Evolutionary conservation across 306 rosid species (phyloP).

Genomic region (Urtica urens): DNA sequence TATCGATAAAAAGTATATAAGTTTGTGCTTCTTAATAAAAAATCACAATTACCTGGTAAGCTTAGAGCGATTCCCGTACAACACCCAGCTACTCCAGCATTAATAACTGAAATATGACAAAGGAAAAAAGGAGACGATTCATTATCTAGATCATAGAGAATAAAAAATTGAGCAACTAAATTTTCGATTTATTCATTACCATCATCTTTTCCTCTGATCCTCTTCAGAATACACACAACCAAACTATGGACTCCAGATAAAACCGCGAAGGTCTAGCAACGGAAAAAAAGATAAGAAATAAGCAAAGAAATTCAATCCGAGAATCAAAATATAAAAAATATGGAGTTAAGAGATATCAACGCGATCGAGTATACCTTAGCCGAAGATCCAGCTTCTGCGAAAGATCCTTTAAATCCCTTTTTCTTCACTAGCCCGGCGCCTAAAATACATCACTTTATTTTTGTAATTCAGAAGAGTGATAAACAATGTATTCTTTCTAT

Average conservation of each 20-base stretch:
- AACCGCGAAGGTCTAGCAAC: constrained; percentile 82
- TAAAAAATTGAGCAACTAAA: not conserved
- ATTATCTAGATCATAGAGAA: no score
- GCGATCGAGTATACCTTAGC: constrained; percentile 51
- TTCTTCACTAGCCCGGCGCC: constrained; percentile 85
- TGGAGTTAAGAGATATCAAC: no score
- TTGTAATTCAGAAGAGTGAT: no score
- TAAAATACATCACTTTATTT: constrained; percentile 32
- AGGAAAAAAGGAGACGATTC: no score
- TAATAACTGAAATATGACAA: constrained; percentile 75
- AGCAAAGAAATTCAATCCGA: not conserved
- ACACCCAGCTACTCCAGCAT: constrained; percentile 97
- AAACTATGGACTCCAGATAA: constrained; percentile 94
- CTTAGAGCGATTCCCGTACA: constrained; percentile 97
- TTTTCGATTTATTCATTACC: constrained; percentile 28
- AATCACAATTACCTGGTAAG: constrained; percentile 57
- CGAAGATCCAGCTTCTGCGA: constrained; percentile 71
- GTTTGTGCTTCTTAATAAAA: no score
- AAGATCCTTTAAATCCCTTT: constrained; percentile 89
- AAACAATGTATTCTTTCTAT: no score
- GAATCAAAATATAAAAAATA: no score
- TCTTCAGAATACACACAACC: constrained; percentile 87
- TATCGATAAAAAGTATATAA: no score
- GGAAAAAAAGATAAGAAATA: constrained; percentile 1
- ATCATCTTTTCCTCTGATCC: constrained; percentile 94